Base-by-base conservation (phyloP, 1,139 yeast species). In the Geotrichum klebahnii region DNA sequence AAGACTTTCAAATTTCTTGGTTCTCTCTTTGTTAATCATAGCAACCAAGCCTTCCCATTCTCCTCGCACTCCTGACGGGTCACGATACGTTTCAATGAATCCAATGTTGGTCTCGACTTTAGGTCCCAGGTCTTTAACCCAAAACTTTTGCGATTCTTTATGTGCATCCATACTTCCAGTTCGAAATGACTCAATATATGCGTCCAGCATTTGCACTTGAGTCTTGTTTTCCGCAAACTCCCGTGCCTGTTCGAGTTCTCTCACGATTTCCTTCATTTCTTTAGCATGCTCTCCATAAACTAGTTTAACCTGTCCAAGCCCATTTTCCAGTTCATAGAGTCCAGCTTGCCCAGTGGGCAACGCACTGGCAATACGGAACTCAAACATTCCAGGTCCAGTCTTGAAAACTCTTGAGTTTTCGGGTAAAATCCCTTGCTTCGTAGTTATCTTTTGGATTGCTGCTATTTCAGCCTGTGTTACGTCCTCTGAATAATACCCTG, bases 31-130 rank as follows among this genome's bases (percentile, higher is more conserved):
- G 67, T 88, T 86, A 49, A 87, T 95, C 80, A 87, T 84, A 14
- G 96, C 94, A 37, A 88, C 94, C 43, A 88, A 71, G 29, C 95
- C 89, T 70, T 88, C 96, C 92, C 94, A 88, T 69, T 88, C 96
- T 53, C 95, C 96, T 63, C 92, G 79, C 41, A 87, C 88, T 43
- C 96, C 96, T 17, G 90, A 79, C n/a, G 95, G 95, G 65, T 87
- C 96, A 66, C 96, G 77, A 68, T 88, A 88, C 23, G 96, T 87
- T 70, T 88, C 96, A 60, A 88, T 87, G 65, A 87, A 88, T 0
- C 96, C 96, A 59, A 87, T 79, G 64, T 88, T 87, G 41, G 90
- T 81, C 67, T 88, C 96, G 24, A 88, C 90, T 28, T 72, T 72
- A 12, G 96, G 96, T 4, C 86, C 82, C 48, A 84, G 68, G 64